Evolutionary conservation across 495 filamentous ascomycete genomes (phyloP).

Genomic region (Achaetomiella virescens): DNA sequence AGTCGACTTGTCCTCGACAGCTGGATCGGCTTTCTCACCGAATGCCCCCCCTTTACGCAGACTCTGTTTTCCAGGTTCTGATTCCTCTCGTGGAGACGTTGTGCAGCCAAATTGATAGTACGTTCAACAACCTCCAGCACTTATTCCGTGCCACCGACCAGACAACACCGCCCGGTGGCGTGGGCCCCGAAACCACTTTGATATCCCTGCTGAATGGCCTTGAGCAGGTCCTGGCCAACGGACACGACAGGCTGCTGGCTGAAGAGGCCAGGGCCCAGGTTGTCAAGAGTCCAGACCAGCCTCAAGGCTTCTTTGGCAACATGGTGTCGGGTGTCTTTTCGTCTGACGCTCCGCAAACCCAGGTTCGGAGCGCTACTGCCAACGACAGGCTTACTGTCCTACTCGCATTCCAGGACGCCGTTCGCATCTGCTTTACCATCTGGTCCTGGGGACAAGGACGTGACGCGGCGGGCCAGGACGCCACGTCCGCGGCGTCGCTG

Average conservation of each 20-base stretch:
- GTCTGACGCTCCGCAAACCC: conserved; percentile 67
- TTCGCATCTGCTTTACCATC: conserved; percentile 82
- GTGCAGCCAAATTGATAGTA: conserved; percentile 63
- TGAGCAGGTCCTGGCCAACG: conserved; percentile 80
- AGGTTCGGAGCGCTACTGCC: conserved; percentile 68
- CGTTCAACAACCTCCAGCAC: conserved; percentile 57
- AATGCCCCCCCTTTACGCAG: conserved; percentile 78
- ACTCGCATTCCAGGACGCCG: conserved; percentile 93
- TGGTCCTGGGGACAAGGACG: conserved; percentile 85
- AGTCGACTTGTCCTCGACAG: conserved; percentile 77
- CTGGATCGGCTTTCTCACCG: conserved; percentile 82
- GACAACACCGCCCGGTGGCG: conserved; percentile 19
- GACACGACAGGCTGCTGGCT: conserved; percentile 72
- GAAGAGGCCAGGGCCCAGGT: conserved; percentile 64
- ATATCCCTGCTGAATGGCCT: conserved; percentile 81
- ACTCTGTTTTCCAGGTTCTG: conserved; percentile 80
- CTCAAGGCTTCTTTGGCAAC: conserved; percentile 90
- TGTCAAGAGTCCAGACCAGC: conserved; percentile 74
- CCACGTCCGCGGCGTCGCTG: conserved; percentile 72
- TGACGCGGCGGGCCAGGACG: conserved; percentile 52
- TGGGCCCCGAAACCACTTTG: conserved; percentile 58
- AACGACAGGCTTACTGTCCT: conserved; percentile 91
- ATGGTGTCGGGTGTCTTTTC: conserved; percentile 93
- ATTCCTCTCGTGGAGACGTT: conserved; percentile 87
- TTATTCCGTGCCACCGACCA: conserved; percentile 45